These are phyloP conservation scores for Paraconiothyrium brasiliense DNA, from an alignment of 2,329 filamentous ascomycete genomes.

Conservation along the genomic window DNA sequence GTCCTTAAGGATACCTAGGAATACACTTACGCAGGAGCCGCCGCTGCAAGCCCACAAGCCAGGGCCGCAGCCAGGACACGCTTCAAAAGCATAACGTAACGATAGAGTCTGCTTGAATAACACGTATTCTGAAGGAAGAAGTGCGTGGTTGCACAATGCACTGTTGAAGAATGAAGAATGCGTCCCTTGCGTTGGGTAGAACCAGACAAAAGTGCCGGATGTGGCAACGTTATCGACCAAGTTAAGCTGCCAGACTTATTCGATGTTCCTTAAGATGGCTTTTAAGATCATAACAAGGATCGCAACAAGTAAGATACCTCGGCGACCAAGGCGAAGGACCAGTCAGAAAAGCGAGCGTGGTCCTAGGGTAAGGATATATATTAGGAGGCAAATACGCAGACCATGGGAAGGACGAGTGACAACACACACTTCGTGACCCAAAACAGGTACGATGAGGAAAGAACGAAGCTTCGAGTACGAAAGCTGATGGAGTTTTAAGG, in stretches of 20 bases:
- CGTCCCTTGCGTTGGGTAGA: not conserved
- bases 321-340: not conserved
- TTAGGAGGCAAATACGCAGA: not conserved
- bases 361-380: not conserved
- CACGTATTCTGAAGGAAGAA: not conserved
- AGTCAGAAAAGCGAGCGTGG: not conserved
- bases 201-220: not conserved
- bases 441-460: not conserved
- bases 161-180: not conserved
- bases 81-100: conserved; percentile 38
- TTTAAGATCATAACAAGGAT: not conserved
- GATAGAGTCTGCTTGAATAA: not conserved
- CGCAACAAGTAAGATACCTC: not conserved
- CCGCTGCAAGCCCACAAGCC: conserved; percentile 32
- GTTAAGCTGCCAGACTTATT: not conserved
- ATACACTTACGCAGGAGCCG: conserved; percentile 45
- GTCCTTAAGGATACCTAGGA: conserved; percentile 1
- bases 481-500: not conserved
- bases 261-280: not conserved
- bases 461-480: not conserved
- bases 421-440: not conserved
- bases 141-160: not conserved
- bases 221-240: not conserved
- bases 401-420: not conserved
- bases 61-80: conserved; percentile 33